phyloP scores from a whole-genome alignment of 1,139 yeast genomes.

The Suhomyces wounanorum region DNA sequence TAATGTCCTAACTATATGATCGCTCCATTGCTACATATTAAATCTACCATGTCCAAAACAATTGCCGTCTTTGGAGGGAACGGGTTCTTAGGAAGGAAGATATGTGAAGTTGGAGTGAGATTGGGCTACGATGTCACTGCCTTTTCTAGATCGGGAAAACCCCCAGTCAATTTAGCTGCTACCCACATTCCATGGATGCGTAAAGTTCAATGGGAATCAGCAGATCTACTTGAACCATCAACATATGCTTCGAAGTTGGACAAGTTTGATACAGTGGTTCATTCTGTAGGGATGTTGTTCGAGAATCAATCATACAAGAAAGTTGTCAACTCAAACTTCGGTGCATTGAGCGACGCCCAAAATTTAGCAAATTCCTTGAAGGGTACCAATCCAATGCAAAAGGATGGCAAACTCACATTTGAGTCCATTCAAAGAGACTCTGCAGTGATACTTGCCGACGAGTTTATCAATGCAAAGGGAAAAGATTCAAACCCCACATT shows the following conservation, averaged over 20 bases:
- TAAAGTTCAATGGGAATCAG: constrained; percentile 68
- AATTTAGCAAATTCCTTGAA: constrained; percentile 29
- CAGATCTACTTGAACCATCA: constrained; percentile 65
- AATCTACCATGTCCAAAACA: constrained; percentile 24
- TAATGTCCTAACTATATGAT: background rate
- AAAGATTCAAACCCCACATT: constrained; percentile 42
- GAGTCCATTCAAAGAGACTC: constrained; percentile 69
- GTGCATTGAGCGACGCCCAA: constrained; percentile 33
- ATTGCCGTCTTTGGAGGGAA: constrained; percentile 83
- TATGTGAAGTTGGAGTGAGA: constrained; percentile 67
- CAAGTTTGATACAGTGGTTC: constrained; percentile 71
- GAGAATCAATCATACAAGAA: constrained; percentile 70
- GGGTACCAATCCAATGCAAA: constrained; percentile 58
- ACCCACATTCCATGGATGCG: constrained; percentile 46
- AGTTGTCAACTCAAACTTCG: constrained; percentile 45
- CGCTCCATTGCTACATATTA: background rate
- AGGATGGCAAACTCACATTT: constrained; percentile 49
- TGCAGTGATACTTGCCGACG: constrained; percentile 65
- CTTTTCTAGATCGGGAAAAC: constrained; percentile 58
- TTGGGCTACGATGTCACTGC: constrained; percentile 68
- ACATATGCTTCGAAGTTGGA: constrained; percentile 51
- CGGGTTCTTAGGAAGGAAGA: constrained; percentile 75
- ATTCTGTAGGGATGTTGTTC: constrained; percentile 73
- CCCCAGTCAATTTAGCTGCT: constrained; percentile 41
- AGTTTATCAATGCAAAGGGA: constrained; percentile 38